A percentile compares a stretch with the other conserved stretches of the same genome.
These are phyloP conservation scores for Scytalidium sp. DNA, from an alignment of 2,329 filamentous ascomycete genomes.

Conservation along the genomic window DNA sequence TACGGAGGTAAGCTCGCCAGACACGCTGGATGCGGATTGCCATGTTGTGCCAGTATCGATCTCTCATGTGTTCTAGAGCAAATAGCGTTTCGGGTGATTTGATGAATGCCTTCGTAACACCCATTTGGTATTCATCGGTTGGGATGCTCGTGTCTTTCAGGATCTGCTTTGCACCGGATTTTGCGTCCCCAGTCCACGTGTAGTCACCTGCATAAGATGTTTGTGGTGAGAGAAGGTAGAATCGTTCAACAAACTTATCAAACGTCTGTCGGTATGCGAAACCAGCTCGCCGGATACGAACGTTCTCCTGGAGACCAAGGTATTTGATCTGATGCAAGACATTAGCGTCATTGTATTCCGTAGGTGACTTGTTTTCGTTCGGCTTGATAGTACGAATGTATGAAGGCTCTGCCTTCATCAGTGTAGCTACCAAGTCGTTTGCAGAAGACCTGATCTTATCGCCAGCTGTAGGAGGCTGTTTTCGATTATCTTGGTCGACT, in stretches of 20 bases:
- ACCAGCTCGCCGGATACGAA: constrained; percentile 90
- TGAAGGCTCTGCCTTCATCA: constrained; percentile 96
- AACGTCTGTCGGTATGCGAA: constrained; percentile 97
- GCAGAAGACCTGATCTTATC: constrained; percentile 95
- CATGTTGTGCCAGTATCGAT: constrained; percentile 99
- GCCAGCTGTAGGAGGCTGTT: constrained; percentile 88
- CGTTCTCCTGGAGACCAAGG: constrained; percentile 98
- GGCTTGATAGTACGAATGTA: constrained; percentile 99
- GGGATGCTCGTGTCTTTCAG: constrained; percentile 96
- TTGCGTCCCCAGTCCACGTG: constrained; percentile 86
- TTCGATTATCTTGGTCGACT: constrained; percentile 93
- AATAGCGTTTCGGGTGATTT: constrained; percentile 97
- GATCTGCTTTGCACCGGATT: constrained; percentile 87
- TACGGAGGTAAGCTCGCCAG: constrained; percentile 94
- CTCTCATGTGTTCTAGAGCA: constrained; percentile 94
- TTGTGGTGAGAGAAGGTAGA: constrained; percentile 90
- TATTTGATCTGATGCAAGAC: constrained; percentile 99
- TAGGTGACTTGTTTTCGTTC: constrained; percentile 96
- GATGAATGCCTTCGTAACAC: constrained; percentile 95
- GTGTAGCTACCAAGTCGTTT: constrained; percentile 87
- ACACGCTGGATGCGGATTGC: constrained; percentile 95
- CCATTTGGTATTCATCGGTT: constrained; percentile 93
- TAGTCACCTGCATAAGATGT: constrained; percentile 97
- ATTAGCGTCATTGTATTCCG: constrained; percentile 87
- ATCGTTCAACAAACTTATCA: constrained; percentile 96